Evolutionary conservation across 2,329 filamentous ascomycete species (phyloP).

Genomic region (Diaporthe caulivora): DNA sequence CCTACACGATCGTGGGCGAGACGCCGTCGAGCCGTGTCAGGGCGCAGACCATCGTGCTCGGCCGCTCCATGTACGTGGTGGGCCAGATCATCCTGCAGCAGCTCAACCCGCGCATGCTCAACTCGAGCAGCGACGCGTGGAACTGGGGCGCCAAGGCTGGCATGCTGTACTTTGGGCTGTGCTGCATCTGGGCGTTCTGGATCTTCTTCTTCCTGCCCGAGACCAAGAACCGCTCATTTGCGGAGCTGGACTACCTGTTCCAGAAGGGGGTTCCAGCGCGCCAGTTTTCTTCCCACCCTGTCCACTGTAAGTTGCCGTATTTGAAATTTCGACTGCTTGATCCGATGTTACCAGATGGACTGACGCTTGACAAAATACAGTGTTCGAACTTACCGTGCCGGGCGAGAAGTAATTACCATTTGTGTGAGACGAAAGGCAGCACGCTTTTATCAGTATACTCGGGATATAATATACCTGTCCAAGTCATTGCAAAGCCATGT

Average conservation of each 20-base stretch:
- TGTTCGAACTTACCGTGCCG: slow-evolving; percentile 23
- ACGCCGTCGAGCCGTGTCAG: slow-evolving; percentile 58
- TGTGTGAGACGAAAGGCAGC: not conserved
- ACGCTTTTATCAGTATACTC: not conserved
- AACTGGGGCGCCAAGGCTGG: slow-evolving; percentile 62
- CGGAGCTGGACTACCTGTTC: slow-evolving; percentile 69
- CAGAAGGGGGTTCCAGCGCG: slow-evolving; percentile 57
- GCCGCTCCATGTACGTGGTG: slow-evolving; percentile 61
- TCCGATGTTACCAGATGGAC: not conserved
- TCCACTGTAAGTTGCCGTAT: not conserved
- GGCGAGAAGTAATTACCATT: not conserved
- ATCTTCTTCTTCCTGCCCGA: slow-evolving; percentile 67
- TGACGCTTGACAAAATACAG: not conserved
- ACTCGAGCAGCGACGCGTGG: slow-evolving; percentile 54
- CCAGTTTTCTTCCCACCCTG: slow-evolving; percentile 48
- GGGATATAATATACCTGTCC: not conserved
- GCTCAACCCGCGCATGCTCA: slow-evolving; percentile 61
- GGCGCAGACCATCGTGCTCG: slow-evolving; percentile 61
- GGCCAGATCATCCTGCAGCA: slow-evolving; percentile 60
- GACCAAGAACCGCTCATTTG: slow-evolving; percentile 64
- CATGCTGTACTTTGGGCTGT: slow-evolving; percentile 60
- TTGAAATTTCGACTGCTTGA: too few relatives aligned
- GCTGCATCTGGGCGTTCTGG: slow-evolving; percentile 60
- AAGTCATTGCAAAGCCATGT: not conserved
- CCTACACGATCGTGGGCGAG: slow-evolving; percentile 59